Percentiles rank a stretch among this genome's conserved stretches.
phyloP scores from a whole-genome alignment of 371 early-diverging fungal genomes.

The Parasitella parasitica region DNA sequence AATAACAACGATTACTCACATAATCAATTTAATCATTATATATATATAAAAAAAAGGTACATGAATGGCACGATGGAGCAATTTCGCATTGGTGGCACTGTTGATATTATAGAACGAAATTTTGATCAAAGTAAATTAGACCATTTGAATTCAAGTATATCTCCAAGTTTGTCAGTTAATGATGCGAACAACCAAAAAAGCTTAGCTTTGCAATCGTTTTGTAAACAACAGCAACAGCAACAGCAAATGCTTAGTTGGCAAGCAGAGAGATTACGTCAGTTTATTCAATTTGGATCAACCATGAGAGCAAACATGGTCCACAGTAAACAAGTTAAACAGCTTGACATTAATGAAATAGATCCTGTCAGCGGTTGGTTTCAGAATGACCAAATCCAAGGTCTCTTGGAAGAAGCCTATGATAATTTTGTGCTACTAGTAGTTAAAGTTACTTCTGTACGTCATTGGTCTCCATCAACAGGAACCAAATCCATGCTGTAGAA shows the following conservation, averaged over 20 bases:
- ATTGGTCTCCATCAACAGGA: slow-evolving; percentile 24
- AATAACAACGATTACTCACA: too few relatives aligned
- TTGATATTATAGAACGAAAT: slow-evolving; percentile 11
- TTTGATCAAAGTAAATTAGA: background rate
- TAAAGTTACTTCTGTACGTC: slow-evolving; percentile 30
- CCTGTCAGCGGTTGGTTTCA: slow-evolving; percentile 23
- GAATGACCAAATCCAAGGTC: slow-evolving; percentile 21
- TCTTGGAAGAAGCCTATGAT: slow-evolving; percentile 34
- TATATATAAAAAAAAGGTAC: too few relatives aligned
- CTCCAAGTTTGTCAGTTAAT: background rate
- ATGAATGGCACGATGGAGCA: slow-evolving; percentile 41
- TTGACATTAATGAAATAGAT: slow-evolving; percentile 12
- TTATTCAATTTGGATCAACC: slow-evolving; percentile 8
- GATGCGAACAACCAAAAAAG: slow-evolving; percentile 1
- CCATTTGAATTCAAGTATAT: slow-evolving; percentile 5
- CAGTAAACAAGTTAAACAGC: background rate
- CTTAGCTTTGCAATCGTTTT: slow-evolving; percentile 22
- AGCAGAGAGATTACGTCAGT: slow-evolving; percentile 37
- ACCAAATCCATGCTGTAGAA: slow-evolving; percentile 15
- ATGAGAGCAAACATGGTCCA: slow-evolving; percentile 12
- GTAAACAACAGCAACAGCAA: slow-evolving; percentile 9
- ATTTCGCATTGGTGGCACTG: slow-evolving; percentile 30
- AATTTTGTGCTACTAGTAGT: slow-evolving; percentile 38
- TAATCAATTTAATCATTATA: too few relatives aligned
- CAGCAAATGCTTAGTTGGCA: slow-evolving; percentile 32